phyloP scores from a whole-genome alignment of 202 grass and related monocot species.

The Panicum virgatum region DNA sequence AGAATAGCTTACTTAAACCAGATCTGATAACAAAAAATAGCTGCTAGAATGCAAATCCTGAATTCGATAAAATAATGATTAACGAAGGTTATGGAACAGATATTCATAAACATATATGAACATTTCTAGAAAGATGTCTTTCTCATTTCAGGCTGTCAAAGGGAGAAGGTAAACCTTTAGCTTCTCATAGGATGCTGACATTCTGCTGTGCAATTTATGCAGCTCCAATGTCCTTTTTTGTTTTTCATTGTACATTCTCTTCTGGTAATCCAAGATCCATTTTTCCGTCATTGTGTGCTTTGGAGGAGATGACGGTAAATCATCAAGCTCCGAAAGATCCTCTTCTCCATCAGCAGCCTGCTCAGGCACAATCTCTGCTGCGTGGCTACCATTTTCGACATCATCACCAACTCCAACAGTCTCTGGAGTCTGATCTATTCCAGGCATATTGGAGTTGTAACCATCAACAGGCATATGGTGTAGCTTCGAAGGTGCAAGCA shows the following conservation, averaged over 20 bases:
- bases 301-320: conserved; percentile 67
- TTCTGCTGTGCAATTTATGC: conserved; percentile 69
- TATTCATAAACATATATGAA: conserved; percentile 13
- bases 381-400: conserved; percentile 47
- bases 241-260: conserved; percentile 67
- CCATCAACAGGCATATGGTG: conserved; percentile 59
- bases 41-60: background rate
- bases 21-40: background rate
- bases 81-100: conserved; percentile 19
- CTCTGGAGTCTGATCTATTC: conserved; percentile 52
- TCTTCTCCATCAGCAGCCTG: conserved; percentile 67
- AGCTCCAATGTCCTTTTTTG: conserved; percentile 59
- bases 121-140: background rate
- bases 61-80: background rate
- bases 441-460: conserved; percentile 47
- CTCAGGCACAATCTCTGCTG: conserved; percentile 46
- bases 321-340: conserved; percentile 58
- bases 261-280: conserved; percentile 86
- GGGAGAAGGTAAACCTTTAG: conserved; percentile 61
- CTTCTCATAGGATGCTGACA: conserved; percentile 67
- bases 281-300: conserved; percentile 88
- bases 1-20: background rate
- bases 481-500: conserved; percentile 32
- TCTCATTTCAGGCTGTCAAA: conserved; percentile 4
- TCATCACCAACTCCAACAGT: conserved; percentile 43